These are phyloP conservation scores for Ogataea philodendri DNA, from an alignment of 805 yeast species.

Conservation along the genomic window DNA sequence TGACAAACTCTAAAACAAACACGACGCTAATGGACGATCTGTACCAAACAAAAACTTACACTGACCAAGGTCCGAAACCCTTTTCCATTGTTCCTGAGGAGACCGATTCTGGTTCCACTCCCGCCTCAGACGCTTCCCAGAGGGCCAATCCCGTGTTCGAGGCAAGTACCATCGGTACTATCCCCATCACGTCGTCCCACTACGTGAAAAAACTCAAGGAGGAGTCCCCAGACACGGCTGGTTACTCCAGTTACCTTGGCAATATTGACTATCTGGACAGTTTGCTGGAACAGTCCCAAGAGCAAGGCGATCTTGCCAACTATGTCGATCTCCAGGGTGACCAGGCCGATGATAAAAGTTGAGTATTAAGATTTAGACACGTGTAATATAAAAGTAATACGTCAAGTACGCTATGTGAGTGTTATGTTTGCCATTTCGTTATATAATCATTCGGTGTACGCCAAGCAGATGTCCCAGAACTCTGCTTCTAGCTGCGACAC, in stretches of 20 bases:
- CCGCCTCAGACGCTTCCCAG: constrained; percentile 9
- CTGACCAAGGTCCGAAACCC: constrained; percentile 15
- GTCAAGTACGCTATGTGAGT: not conserved
- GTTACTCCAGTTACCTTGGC: constrained; percentile 9
- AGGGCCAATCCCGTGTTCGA: constrained; percentile 2
- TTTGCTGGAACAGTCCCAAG: constrained; percentile 7
- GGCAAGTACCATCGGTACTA: constrained; percentile 5
- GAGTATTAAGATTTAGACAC: constrained; percentile 1
- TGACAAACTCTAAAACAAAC: constrained; percentile 34
- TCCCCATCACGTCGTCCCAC: constrained; percentile 7
- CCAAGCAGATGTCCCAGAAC: constrained; percentile 58
- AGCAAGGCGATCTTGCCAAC: constrained; percentile 2
- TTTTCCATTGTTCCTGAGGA: constrained; percentile 6
- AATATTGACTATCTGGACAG: constrained; percentile 14
- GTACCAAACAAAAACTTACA: constrained; percentile 33
- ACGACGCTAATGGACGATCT: constrained; percentile 35
- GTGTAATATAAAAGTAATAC: not conserved
- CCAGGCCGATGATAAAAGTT: constrained; percentile 1
- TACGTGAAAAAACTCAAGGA: not conserved
- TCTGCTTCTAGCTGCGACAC: constrained; percentile 60
- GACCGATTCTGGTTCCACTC: constrained; percentile 8
- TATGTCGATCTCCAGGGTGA: constrained; percentile 2
- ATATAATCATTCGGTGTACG: constrained; percentile 5
- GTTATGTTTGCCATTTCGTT: not conserved
- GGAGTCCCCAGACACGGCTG: not conserved